These are phyloP conservation scores for Aureobasidium vineae DNA, from an alignment of 2,329 filamentous ascomycete species.

Conservation along the genomic window DNA sequence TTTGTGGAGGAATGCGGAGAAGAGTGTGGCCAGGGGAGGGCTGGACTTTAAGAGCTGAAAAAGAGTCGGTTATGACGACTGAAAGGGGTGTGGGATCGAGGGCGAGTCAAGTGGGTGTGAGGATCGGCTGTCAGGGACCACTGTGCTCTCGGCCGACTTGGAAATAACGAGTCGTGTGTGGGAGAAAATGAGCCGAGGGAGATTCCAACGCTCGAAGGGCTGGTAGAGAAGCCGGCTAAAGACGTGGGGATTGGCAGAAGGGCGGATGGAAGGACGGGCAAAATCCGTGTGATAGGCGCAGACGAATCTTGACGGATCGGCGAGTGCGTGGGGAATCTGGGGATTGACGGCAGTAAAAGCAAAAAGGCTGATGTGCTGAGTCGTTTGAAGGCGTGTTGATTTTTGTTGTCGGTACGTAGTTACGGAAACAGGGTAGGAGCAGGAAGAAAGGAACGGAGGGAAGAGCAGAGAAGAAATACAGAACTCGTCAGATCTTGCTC, in stretches of 20 bases:
- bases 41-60: conserved; percentile 18
- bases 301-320: conserved; percentile 18
- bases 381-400: not conserved
- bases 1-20: conserved; percentile 27
- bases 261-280: conserved; percentile 17
- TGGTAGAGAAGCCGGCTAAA: conserved; percentile 8
- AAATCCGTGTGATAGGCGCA: conserved; percentile 15
- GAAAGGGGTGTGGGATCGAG: conserved; percentile 4
- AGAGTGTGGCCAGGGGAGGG: conserved; percentile 14
- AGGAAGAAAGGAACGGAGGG: not conserved
- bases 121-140: conserved; percentile 13
- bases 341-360: conserved; percentile 16
- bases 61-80: conserved; percentile 20
- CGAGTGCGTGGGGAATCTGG: conserved; percentile 17
- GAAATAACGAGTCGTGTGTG: conserved; percentile 21
- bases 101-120: conserved; percentile 2
- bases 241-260: conserved; percentile 6
- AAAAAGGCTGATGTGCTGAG: conserved; percentile 20
- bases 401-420: not conserved
- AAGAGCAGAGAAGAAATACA: conserved; percentile 10
- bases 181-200: conserved; percentile 19
- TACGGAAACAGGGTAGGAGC: not conserved
- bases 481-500: conserved; percentile 15
- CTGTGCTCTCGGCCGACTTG: conserved; percentile 16
- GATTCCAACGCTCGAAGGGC: conserved; percentile 1